phyloP scores from a whole-genome alignment of 768 basidiomycete species.

The Cystobasidium tubakii region DNA sequence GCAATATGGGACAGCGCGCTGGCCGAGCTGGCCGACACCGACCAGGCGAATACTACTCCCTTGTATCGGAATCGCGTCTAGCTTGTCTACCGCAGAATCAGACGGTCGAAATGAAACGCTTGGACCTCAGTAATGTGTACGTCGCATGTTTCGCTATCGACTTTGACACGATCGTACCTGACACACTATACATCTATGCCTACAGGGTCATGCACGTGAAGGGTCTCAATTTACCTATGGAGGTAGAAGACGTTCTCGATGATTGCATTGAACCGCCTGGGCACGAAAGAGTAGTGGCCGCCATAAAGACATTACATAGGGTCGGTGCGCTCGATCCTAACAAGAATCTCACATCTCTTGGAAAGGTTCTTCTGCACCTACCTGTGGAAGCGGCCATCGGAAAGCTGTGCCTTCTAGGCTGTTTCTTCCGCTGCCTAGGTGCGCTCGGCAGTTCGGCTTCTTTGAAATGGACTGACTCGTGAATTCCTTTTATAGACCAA shows the following conservation, averaged over 20 bases:
- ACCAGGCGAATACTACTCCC: constrained; percentile 81
- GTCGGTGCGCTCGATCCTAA: constrained; percentile 75
- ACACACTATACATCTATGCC: background rate
- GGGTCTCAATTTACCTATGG: constrained; percentile 80
- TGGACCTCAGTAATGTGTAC: constrained; percentile 71
- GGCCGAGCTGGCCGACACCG: constrained; percentile 89
- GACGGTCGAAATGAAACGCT: constrained; percentile 89
- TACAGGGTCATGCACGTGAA: constrained; percentile 82
- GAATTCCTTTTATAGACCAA: constrained; percentile 32
- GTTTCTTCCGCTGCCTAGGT: constrained; percentile 78
- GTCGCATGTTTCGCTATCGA: background rate
- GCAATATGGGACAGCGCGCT: constrained; percentile 83
- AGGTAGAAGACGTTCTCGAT: constrained; percentile 77
- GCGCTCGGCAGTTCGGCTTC: background rate
- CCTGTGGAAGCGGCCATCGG: constrained; percentile 88
- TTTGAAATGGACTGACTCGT: constrained; percentile 53
- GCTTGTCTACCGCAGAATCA: constrained; percentile 67
- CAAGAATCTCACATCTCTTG: constrained; percentile 75
- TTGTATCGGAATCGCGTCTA: constrained; percentile 63
- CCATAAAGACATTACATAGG: constrained; percentile 71
- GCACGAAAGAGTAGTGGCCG: constrained; percentile 65
- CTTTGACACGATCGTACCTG: background rate
- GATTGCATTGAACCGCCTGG: constrained; percentile 85
- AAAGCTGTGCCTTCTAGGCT: constrained; percentile 77
- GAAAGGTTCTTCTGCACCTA: constrained; percentile 76